These are phyloP conservation scores for Citropsis articulata DNA, from an alignment of 345 rosid genomes.

Conservation along the genomic window DNA sequence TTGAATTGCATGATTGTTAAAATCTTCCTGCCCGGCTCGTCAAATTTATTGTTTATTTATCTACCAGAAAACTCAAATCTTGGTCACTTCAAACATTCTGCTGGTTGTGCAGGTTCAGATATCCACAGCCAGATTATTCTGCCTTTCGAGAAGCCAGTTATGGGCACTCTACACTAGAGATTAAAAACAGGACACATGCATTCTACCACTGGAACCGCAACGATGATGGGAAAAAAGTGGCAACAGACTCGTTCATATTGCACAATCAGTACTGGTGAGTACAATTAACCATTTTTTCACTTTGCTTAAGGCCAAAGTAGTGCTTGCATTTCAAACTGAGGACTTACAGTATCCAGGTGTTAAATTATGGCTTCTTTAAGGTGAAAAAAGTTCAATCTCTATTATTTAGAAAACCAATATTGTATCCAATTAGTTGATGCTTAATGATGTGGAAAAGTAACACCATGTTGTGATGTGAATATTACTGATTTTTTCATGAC, in stretches of 20 bases:
- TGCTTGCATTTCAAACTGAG: background rate
- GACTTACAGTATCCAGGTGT: background rate
- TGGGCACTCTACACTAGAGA: conserved; percentile 85
- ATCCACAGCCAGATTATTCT: conserved; percentile 92
- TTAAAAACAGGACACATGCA: conserved; percentile 83
- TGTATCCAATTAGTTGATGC: no score
- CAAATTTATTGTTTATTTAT: background rate
- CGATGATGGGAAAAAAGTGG: conserved; percentile 79
- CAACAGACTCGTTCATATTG: conserved; percentile 57
- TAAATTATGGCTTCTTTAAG: no score
- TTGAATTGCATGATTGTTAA: background rate
- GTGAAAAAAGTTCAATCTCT: no score
- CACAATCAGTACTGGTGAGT: conserved; percentile 79
- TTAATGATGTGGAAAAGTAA: background rate
- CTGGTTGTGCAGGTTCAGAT: conserved; percentile 52
- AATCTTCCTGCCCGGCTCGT: background rate
- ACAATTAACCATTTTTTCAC: background rate
- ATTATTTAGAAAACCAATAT: no score
- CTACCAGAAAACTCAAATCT: background rate
- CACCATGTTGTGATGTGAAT: background rate
- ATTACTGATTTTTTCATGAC: background rate
- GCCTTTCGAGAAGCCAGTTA: conserved; percentile 97
- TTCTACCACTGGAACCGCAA: conserved; percentile 91
- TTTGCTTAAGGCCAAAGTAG: background rate
- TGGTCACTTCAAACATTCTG: background rate